Conservation (phyloP, 2,329 filamentous ascomycete genomes). For the Bipolaris zeicola region DNA sequence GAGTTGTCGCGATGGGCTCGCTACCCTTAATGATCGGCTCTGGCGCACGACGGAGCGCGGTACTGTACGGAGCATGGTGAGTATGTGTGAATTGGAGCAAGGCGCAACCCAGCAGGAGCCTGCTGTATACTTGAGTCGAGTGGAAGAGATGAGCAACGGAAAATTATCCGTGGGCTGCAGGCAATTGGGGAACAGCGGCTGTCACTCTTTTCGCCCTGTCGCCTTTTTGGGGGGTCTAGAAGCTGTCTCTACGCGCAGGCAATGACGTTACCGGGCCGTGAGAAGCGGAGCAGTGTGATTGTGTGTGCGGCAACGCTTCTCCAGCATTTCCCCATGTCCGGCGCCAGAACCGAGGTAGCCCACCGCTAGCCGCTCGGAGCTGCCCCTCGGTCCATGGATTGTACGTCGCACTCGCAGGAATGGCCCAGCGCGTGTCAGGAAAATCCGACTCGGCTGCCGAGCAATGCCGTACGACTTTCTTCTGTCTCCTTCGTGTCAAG, state of each 20-base stretch:
- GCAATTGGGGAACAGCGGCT: slow-evolving; percentile 17
- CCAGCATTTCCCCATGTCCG: slow-evolving; percentile 16
- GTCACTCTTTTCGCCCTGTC: slow-evolving; percentile 16
- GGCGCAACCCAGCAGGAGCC: slow-evolving; percentile 14
- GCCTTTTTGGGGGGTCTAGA: not conserved
- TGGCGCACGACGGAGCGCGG: slow-evolving; percentile 46
- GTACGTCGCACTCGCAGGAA: slow-evolving; percentile 36
- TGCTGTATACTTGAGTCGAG: slow-evolving; percentile 11
- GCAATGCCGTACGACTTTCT: slow-evolving; percentile 35
- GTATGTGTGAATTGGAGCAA: slow-evolving; percentile 6
- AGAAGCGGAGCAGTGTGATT: slow-evolving; percentile 3
- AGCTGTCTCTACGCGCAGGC: slow-evolving; percentile 17
- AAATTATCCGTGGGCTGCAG: slow-evolving; percentile 24
- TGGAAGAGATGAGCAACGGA: slow-evolving; percentile 13
- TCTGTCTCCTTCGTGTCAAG: not conserved
- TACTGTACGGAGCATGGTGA: slow-evolving; percentile 47
- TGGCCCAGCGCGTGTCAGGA: slow-evolving; percentile 26
- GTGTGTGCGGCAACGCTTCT: slow-evolving; percentile 34
- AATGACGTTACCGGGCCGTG: slow-evolving; percentile 5
- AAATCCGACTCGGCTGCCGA: slow-evolving; percentile 33
- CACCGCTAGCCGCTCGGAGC: slow-evolving; percentile 21
- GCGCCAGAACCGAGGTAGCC: slow-evolving; percentile 15
- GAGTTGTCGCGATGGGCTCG: slow-evolving; percentile 34
- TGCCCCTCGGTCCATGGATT: slow-evolving; percentile 39
- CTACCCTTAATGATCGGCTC: slow-evolving; percentile 36